phyloP scores from a whole-genome alignment of 108 stramenopile genomes.

The Schizochytrium sp. region DNA sequence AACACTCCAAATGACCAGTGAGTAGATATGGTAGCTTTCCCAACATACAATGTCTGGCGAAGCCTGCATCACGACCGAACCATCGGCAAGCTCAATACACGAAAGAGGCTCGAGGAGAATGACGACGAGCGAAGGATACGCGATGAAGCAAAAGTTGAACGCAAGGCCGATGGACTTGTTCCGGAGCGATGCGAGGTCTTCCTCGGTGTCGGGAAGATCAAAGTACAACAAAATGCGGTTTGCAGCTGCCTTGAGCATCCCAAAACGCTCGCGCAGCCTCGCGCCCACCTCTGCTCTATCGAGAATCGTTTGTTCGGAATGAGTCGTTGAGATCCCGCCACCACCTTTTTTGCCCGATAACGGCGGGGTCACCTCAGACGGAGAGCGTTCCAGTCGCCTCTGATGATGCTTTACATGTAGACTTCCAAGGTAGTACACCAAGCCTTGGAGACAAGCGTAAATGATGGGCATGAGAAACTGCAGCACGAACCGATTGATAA shows the following conservation, averaged over 20 bases:
- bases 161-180: not conserved
- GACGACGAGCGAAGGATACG: not conserved
- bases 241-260: not conserved
- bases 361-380: too few species aligned
- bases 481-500: not conserved
- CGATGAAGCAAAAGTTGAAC: not conserved
- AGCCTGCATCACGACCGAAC: not conserved
- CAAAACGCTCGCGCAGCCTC: not conserved
- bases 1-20: not conserved
- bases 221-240: not conserved
- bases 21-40: not conserved
- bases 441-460: not conserved
- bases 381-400: not conserved
- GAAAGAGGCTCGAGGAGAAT: not conserved
- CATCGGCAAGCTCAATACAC: not conserved
- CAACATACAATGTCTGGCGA: not conserved
- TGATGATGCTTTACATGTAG: not conserved
- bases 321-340: not conserved
- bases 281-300: not conserved
- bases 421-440: not conserved
- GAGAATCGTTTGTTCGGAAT: not conserved
- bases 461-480: not conserved
- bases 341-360: too few species aligned
- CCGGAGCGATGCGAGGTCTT: not conserved
- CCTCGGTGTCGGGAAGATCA: not conserved